Evolutionary conservation across 352 stramenopile genomes (phyloP), one percentile per base, ranked within the genome.

Genomic region (Plasmopara viticola): DNA sequence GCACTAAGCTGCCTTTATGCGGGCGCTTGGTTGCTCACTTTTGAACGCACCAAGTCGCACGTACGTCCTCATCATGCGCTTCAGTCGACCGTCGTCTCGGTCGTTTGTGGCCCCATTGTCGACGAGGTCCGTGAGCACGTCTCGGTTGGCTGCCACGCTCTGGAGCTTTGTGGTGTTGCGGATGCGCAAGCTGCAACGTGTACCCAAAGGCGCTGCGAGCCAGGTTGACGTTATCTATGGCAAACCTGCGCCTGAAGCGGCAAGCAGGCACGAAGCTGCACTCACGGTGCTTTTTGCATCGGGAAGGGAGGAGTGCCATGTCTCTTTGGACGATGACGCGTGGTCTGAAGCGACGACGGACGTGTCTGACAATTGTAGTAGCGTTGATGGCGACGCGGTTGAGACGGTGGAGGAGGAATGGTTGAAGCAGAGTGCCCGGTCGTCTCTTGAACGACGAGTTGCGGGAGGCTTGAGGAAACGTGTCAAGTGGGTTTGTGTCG

Each of bases 101-200:
- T 46, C 43, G 29, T 31, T 59, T 31, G 44, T 48, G 15, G 10
- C 15, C 17, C 18, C 56, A 6, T 61, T 57, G 31, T 52, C 53
- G 31, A 34, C 34, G 30, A 41, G 49, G 7, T 46, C 57, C 0
- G 15, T 62, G 53, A 66, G 62, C 57, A 70, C 62, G 0, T 51
- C 48, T 48, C 49, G 53, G 10, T 35, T 70, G n/a, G 33, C 66
- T 31, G 52, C 58, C 25, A 60, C 52, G 7, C 53, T 70, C 1
- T 70, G 62, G 62, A 64, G 64, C 29, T 49, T 70, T 28, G 62
- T 58, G 9, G 48, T 70, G 6, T 53, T 50, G 29, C 62, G 57
- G 12, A 53, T 45, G 40, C 53, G 58, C 37, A 58, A 51, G 28
- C 50, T 60, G 13, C 53, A 53, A 9, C 34, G 45, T 39, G 34